A percentile compares a stretch with the other conserved stretches of the same genome.
Evolutionary conservation across 257 asterid species (phyloP).

Genomic region (Knoxia roxburghii): DNA sequence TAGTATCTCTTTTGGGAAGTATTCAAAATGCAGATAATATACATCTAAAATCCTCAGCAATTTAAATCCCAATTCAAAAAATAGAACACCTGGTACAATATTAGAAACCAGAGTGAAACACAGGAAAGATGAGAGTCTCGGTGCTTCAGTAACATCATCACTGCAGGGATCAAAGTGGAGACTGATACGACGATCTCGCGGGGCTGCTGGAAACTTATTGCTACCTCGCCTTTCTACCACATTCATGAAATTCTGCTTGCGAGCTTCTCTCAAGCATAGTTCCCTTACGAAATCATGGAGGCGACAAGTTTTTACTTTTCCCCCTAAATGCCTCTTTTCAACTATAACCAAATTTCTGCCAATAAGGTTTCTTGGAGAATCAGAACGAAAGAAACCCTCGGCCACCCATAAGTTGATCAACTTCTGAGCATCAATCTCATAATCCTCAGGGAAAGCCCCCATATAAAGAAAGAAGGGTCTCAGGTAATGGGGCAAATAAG

Average conservation of each 20-base stretch:
- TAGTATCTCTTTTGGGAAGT: conserved; percentile 21
- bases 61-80: conserved; percentile 14
- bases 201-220: neutral
- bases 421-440: conserved; percentile 25
- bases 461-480: conserved; percentile 31
- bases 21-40: conserved; percentile 15
- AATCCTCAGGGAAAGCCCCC: conserved; percentile 33
- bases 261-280: conserved; percentile 36
- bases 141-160: conserved; percentile 7
- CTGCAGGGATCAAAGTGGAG: conserved; percentile 15
- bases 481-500: conserved; percentile 30
- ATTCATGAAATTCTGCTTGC: conserved; percentile 27
- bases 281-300: conserved; percentile 33
- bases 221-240: neutral
- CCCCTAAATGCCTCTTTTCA: conserved; percentile 19
- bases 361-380: conserved; percentile 22
- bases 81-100: neutral
- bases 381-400: conserved; percentile 27
- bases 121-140: conserved; percentile 1
- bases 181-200: conserved; percentile 13
- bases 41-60: conserved; percentile 33
- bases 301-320: conserved; percentile 27
- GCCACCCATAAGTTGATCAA: conserved; percentile 31
- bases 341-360: conserved; percentile 26
- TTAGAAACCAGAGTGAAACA: neutral